Percentiles rank a stretch among this genome's conserved stretches.
Evolutionary conservation across 192 early-diverging fungal genomes (phyloP).

Genomic region (Coemansia sp.): DNA sequence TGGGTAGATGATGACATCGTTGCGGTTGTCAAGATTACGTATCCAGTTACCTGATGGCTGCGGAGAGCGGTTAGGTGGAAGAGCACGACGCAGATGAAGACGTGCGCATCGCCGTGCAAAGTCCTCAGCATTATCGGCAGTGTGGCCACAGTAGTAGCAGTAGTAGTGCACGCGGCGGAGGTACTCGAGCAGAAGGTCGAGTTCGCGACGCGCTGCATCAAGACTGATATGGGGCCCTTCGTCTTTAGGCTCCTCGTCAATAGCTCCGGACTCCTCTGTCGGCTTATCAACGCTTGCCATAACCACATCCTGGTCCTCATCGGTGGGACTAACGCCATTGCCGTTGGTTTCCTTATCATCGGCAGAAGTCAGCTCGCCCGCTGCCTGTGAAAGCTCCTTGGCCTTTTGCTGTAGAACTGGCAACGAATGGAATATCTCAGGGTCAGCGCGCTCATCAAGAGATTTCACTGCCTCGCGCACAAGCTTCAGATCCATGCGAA

Average conservation of each 20-base stretch:
- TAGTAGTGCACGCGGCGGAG: slow-evolving; percentile 87
- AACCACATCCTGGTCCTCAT: slow-evolving; percentile 19
- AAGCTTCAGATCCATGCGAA: slow-evolving; percentile 73
- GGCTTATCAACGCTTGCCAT: slow-evolving; percentile 25
- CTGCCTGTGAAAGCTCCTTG: slow-evolving; percentile 26
- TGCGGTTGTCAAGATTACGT: slow-evolving; percentile 51
- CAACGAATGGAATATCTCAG: slow-evolving; percentile 37
- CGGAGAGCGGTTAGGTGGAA: slow-evolving; percentile 27
- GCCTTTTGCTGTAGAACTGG: slow-evolving; percentile 35
- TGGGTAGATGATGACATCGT: slow-evolving; percentile 58
- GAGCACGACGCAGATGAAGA: slow-evolving; percentile 56
- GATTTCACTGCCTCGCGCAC: slow-evolving; percentile 53
- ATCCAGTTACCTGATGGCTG: slow-evolving; percentile 51
- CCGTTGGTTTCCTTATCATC: slow-evolving; percentile 35
- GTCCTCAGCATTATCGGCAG: slow-evolving; percentile 81
- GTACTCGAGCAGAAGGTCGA: slow-evolving; percentile 86
- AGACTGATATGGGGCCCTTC: slow-evolving; percentile 15
- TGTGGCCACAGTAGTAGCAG: slow-evolving; percentile 92
- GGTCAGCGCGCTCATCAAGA: slow-evolving; percentile 42
- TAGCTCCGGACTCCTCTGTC: slow-evolving; percentile 8
- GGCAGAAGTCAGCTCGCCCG: slow-evolving; percentile 18
- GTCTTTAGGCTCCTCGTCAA: slow-evolving; percentile 10
- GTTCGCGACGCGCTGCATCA: slow-evolving; percentile 29
- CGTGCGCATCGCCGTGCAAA: slow-evolving; percentile 73
- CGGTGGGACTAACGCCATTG: slow-evolving; percentile 8